Conservation (phyloP, 176 grass and related monocot species). For the Paspalum vaginatum region DNA sequence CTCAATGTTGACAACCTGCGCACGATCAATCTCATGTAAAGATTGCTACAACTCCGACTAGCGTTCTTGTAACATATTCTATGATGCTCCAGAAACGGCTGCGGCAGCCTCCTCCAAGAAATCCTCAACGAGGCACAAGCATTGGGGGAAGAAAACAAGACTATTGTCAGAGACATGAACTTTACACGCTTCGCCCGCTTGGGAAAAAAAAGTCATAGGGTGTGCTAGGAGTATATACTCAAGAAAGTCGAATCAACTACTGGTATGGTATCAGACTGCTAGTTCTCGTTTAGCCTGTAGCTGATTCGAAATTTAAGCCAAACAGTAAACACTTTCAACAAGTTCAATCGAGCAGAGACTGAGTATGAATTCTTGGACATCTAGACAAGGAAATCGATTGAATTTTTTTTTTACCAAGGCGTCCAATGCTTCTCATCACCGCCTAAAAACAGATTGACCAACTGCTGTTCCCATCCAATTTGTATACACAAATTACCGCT, state of each 20-base stretch:
- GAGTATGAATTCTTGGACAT: background rate
- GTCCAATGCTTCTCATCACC: background rate
- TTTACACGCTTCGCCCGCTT: too few species aligned
- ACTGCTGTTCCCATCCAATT: too few species aligned
- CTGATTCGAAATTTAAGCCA: background rate
- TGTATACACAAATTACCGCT: too few species aligned
- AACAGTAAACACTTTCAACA: background rate
- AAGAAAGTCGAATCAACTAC: too few species aligned
- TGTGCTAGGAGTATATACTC: too few species aligned
- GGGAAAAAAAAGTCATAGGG: background rate
- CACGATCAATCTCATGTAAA: constrained; percentile 10
- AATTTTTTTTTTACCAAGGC: background rate
- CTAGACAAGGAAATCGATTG: background rate
- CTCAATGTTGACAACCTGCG: background rate
- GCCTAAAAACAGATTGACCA: background rate
- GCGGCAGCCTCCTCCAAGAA: background rate
- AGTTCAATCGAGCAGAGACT: background rate
- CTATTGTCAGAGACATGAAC: background rate
- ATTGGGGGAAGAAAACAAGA: background rate
- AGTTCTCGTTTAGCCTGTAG: background rate
- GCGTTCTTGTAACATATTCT: background rate
- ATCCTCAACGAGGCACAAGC: background rate
- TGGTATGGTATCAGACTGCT: background rate
- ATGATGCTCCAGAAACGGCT: background rate
- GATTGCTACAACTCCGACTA: background rate